Evolutionary conservation across 345 rosid genomes (phyloP).

Genomic region (Anacardium occidentale): DNA sequence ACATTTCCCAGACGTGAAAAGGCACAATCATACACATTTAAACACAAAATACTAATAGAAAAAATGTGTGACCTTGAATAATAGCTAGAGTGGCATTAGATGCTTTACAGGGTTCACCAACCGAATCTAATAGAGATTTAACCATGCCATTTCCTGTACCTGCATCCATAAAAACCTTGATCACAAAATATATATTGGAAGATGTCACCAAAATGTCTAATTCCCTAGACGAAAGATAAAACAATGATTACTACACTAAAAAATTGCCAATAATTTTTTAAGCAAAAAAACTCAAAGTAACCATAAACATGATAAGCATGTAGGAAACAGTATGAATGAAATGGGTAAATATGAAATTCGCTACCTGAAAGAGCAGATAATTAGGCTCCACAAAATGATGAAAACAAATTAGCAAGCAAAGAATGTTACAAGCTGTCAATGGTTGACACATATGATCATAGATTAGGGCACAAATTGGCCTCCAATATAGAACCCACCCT

Average conservation of each 20-base stretch:
- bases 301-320: not conserved
- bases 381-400: not conserved
- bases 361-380: not conserved
- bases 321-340: not conserved
- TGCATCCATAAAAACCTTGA: conserved; percentile 32
- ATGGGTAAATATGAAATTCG: not conserved
- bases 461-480: not conserved
- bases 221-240: not conserved
- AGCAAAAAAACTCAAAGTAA: not conserved
- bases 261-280: not conserved
- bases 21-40: not conserved
- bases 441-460: not conserved
- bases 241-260: not conserved
- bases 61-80: conserved; percentile 63
- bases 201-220: not conserved
- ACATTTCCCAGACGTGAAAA: not conserved
- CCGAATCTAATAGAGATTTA: conserved; percentile 75
- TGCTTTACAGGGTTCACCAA: conserved; percentile 66
- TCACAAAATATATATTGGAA: not conserved
- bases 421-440: not conserved
- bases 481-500: conserved; percentile 5
- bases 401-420: conserved; percentile 6
- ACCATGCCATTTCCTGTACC: conserved; percentile 97
- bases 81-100: conserved; percentile 66
- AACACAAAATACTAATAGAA: conserved; percentile 9